phyloP scores from a whole-genome alignment of 2,329 filamentous ascomycete species.

The Stachybotrys chartarum region DNA sequence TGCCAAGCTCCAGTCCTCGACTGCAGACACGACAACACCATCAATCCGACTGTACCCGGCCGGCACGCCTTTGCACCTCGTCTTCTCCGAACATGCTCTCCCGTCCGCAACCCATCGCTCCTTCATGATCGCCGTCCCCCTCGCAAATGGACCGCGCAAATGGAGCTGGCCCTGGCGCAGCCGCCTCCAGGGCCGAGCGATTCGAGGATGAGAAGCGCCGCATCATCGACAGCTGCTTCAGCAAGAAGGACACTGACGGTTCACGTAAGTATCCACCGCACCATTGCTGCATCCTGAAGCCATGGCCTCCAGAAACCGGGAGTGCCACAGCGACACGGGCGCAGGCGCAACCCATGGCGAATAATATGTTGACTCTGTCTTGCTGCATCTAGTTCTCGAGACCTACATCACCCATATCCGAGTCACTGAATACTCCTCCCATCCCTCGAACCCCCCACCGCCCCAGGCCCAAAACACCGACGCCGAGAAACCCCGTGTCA shows the following conservation, averaged over 20 bases:
- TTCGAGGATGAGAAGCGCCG: slow-evolving; percentile 96
- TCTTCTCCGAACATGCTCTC: slow-evolving; percentile 18
- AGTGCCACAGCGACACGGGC: not conserved
- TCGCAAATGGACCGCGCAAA: slow-evolving; percentile 31
- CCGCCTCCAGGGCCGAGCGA: slow-evolving; percentile 57
- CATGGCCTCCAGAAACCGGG: not conserved
- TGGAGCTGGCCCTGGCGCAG: slow-evolving; percentile 25
- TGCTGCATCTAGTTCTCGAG: slow-evolving; percentile 44
- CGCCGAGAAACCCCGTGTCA: slow-evolving; percentile 81
- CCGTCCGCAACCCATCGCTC: slow-evolving; percentile 15
- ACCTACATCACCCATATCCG: slow-evolving; percentile 97
- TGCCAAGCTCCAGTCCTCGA: not conserved
- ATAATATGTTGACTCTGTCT: not conserved
- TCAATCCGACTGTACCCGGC: not conserved
- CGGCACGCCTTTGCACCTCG: not conserved
- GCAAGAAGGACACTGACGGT: slow-evolving; percentile 80
- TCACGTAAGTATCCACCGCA: slow-evolving; percentile 51
- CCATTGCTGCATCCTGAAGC: not conserved
- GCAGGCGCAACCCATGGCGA: not conserved
- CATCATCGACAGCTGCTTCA: slow-evolving; percentile 92
- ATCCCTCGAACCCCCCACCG: slow-evolving; percentile 79
- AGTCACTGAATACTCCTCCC: slow-evolving; percentile 77
- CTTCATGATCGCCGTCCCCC: slow-evolving; percentile 11
- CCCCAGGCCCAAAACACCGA: slow-evolving; percentile 62
- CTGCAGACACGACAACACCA: not conserved